Conservation (phyloP, 805 yeast species). For the Starmerella powellii region DNA sequence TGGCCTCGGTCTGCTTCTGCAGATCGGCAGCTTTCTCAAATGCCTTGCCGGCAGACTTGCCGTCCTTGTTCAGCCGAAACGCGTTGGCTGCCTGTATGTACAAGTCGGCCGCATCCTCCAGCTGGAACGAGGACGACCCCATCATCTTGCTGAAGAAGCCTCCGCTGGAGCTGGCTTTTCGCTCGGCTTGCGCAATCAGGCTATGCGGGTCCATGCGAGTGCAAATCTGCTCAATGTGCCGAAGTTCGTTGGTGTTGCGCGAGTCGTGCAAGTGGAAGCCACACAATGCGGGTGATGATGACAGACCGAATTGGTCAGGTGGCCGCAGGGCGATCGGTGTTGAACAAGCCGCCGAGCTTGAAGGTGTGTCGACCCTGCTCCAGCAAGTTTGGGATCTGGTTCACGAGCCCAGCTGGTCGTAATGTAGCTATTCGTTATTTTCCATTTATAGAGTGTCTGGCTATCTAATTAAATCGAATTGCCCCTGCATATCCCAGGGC, state of each 20-base stretch:
- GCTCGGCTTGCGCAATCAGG: conserved; percentile 45
- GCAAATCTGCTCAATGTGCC: no score
- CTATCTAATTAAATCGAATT: no score
- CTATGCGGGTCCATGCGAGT: conserved; percentile 21
- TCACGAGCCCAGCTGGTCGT: no score
- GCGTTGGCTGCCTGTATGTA: conserved; percentile 89
- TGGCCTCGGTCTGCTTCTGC: conserved; percentile 59
- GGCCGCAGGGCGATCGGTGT: neutral
- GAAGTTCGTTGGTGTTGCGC: neutral
- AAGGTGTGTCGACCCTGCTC: no score
- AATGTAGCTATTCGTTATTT: no score
- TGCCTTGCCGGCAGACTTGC: conserved; percentile 60
- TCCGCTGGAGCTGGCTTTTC: conserved; percentile 57
- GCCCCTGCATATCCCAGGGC: no score
- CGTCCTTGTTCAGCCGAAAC: conserved; percentile 62
- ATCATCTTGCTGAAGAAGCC: conserved; percentile 37
- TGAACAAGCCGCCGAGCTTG: neutral
- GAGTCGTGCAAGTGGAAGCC: neutral
- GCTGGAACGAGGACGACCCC: conserved; percentile 50
- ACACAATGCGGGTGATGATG: neutral
- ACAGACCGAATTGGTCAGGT: neutral
- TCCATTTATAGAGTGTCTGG: no score
- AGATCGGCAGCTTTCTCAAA: conserved; percentile 77
- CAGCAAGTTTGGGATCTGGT: no score
- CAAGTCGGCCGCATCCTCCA: conserved; percentile 86